A percentile compares a stretch with the other conserved stretches of the same genome.
phyloP scores from a whole-genome alignment of 306 rosid species.

The Sesbania bispinosa region DNA sequence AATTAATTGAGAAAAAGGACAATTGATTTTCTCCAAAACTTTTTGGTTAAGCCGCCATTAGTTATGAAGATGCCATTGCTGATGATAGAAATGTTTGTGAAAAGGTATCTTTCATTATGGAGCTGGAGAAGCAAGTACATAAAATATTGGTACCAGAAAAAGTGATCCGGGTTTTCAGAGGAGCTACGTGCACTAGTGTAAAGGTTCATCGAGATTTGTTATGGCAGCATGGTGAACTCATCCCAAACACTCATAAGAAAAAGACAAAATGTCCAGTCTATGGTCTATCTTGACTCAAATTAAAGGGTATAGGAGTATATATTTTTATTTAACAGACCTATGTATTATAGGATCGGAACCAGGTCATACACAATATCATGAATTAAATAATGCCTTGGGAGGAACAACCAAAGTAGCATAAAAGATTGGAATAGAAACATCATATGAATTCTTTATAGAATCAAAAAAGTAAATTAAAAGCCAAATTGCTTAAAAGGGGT shows the following conservation, averaged over 20 bases:
- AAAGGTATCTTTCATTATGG: conserved; percentile 22
- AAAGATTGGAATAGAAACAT: conserved; percentile 41
- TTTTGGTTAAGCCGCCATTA: not conserved
- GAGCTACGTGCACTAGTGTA: conserved; percentile 30
- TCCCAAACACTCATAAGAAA: conserved; percentile 24
- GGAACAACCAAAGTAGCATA: conserved; percentile 42
- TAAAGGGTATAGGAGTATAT: conserved; percentile 17
- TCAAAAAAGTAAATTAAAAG: conserved; percentile 33
- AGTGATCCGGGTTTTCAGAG: conserved; percentile 32
- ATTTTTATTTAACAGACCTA: conserved; percentile 13
- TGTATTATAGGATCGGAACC: conserved; percentile 14
- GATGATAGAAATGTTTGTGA: not conserved
- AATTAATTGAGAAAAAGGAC: not conserved
- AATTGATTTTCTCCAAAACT: not conserved
- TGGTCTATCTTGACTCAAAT: conserved; percentile 53
- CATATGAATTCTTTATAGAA: conserved; percentile 32
- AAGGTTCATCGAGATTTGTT: conserved; percentile 52
- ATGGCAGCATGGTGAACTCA: conserved; percentile 19
- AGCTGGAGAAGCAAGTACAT: conserved; percentile 11
- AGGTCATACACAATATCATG: conserved; percentile 29
- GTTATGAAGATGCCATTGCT: not conserved
- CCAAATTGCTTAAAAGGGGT: conserved; percentile 23
- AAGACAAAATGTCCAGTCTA: conserved; percentile 49
- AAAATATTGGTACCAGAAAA: conserved; percentile 23
- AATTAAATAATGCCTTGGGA: conserved; percentile 4